Base-by-base conservation (phyloP, 1,139 yeast species). In the Saccharomyces hybrid region DNA sequence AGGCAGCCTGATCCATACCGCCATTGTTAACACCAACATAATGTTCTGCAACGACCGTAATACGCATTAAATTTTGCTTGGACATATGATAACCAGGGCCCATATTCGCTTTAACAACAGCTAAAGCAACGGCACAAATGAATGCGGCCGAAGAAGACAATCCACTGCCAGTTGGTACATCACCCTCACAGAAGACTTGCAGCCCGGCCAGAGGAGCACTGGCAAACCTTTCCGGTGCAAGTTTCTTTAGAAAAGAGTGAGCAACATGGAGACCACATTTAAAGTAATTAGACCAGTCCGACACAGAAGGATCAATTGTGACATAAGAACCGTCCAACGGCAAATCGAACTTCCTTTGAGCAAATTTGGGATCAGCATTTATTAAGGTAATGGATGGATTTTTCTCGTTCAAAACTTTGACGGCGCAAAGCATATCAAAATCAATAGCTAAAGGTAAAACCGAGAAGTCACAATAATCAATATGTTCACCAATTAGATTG, bases 391-490 rank as follows among this genome's bases (percentile, higher is more conserved):
- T 72, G 16, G 66, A 64, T 44, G 61, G 63, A 20, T 64, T 61
- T 11, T 69, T 64, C 11, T 64, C 61, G 5, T 68, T 59, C 26
- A 69, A 64, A 29, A 61, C 62, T 23, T 64, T 61, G 14, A 80
- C 83, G 14, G 84, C 88, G 61, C 80, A 79, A 51, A 83, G 70
- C 58, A 84, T 80, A 64, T 84, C 90, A 20, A 75, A 77, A 54
- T 82, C 85, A 50, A 84, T 81, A 7, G 91, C 89, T 84, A 85
- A 80, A n/a, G 91, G 91, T 61, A 85, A 74, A 14, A 83, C 87
- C 2, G 88, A 77, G 65, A 82, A 85, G 64, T 78, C 77, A 57
- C 82, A 80, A 66, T 84, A 85, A 71, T 85, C 91, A 55, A 85
- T 81, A 65, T 85, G 91, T 60, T 85, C 91, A 46, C 91, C 91